These are phyloP conservation scores for Ganoderma sinense DNA, from an alignment of 1,284 basidiomycete species.

Conservation along the genomic window DNA sequence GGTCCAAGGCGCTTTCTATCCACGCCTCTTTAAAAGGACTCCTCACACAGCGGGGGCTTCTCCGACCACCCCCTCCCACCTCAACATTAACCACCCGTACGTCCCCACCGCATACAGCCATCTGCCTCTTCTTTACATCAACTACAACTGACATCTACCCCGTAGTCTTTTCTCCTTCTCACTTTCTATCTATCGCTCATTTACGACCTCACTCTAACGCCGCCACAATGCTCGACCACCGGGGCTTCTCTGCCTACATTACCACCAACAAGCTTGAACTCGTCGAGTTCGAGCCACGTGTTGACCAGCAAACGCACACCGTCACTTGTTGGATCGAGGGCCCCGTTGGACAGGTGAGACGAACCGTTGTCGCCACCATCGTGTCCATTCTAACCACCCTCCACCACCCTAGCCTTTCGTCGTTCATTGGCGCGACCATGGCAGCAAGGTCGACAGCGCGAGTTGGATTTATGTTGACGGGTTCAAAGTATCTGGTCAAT, in stretches of 20 bases:
- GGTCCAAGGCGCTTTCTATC: constrained; percentile 10
- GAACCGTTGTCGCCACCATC: neutral
- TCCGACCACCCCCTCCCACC: constrained; percentile 1
- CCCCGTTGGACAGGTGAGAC: constrained; percentile 57
- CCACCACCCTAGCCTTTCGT: constrained; percentile 52
- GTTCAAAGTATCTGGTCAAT: constrained; percentile 62
- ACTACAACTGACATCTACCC: neutral
- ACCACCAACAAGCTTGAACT: constrained; percentile 53
- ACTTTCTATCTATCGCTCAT: neutral
- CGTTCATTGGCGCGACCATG: constrained; percentile 68
- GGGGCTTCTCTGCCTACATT: constrained; percentile 74
- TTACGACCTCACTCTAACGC: constrained; percentile 8
- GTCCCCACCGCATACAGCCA: neutral
- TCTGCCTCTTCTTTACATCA: too few relatives aligned
- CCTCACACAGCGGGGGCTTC: neutral
- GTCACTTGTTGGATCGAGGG: constrained; percentile 74
- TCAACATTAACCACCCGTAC: constrained; percentile 8
- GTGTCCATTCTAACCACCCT: neutral
- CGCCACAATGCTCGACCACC: constrained; percentile 57
- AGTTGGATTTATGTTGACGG: constrained; percentile 68
- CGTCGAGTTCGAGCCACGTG: constrained; percentile 58
- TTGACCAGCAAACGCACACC: constrained; percentile 50
- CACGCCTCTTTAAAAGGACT: constrained; percentile 15
- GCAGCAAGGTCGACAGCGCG: constrained; percentile 58
- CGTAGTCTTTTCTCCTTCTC: neutral